Conservation (phyloP, 768 basidiomycete species). For the Agaricus subrufescens region DNA sequence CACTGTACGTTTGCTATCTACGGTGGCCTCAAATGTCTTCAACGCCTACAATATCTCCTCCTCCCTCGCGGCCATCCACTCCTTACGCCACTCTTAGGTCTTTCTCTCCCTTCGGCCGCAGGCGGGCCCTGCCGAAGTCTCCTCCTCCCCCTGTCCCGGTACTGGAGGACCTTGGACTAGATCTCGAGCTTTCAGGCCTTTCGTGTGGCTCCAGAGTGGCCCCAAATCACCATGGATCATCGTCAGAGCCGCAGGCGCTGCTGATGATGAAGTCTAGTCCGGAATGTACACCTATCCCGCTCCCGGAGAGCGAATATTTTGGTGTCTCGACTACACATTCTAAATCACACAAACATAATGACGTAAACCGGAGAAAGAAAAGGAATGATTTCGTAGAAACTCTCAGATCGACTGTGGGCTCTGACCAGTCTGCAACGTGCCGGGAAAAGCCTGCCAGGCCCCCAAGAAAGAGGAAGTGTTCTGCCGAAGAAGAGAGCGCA, state of each 20-base stretch:
- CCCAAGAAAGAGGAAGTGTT: slow-evolving; percentile 7
- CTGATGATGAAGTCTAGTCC: slow-evolving; percentile 6
- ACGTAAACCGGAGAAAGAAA: slow-evolving; percentile 3
- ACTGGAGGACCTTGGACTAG: not conserved
- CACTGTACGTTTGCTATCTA: not conserved
- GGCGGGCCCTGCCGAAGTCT: slow-evolving; percentile 10
- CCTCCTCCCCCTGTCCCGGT: slow-evolving; percentile 1
- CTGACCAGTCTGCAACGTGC: slow-evolving; percentile 12
- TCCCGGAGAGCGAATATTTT: not conserved
- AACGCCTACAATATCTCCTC: not conserved
- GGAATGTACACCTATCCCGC: not conserved
- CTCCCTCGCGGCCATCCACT: not conserved
- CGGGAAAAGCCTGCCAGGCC: slow-evolving; percentile 11
- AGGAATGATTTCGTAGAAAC: not conserved
- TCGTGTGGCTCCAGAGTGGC: not conserved
- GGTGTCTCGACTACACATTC: not conserved
- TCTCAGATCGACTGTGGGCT: not conserved
- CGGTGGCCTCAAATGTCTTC: not conserved
- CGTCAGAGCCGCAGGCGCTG: not conserved
- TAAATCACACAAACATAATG: not conserved
- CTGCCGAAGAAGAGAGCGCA: slow-evolving; percentile 10
- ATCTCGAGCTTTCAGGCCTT: not conserved
- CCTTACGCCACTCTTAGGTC: slow-evolving; percentile 8
- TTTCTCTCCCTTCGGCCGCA: slow-evolving; percentile 14
- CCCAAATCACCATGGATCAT: not conserved